Evolutionary conservation across 2,329 filamentous ascomycete genomes (phyloP).

Genomic region (Aspergillus aculeatinus): DNA sequence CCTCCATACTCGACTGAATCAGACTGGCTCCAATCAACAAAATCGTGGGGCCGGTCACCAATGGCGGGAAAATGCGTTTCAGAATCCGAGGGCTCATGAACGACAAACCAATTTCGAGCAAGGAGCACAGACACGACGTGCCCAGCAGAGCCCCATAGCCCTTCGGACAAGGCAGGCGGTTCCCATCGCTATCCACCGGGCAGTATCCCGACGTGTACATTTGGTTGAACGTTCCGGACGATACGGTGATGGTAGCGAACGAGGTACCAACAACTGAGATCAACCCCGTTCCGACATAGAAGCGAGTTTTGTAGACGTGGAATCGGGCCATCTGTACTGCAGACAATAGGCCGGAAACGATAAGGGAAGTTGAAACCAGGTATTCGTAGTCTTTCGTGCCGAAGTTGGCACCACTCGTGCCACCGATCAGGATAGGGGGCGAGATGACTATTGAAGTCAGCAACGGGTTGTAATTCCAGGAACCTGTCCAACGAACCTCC

Average conservation of each 20-base stretch:
- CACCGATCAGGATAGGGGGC: conserved; percentile 63
- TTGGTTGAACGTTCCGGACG: conserved; percentile 60
- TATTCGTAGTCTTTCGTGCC: conserved; percentile 57
- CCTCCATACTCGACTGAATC: conserved; percentile 61
- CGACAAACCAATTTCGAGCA: conserved; percentile 63
- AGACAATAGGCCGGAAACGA: conserved; percentile 65
- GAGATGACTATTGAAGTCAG: conserved; percentile 50
- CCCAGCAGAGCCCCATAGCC: conserved; percentile 67
- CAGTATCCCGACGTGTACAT: conserved; percentile 67
- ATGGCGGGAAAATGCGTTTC: conserved; percentile 64
- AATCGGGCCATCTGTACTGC: conserved; percentile 66
- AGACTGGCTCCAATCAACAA: conserved; percentile 66
- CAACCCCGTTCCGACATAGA: conserved; percentile 64
- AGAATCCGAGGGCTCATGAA: conserved; percentile 62
- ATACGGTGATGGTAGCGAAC: conserved; percentile 66
- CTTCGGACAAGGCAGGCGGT: conserved; percentile 60
- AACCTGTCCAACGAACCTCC: conserved; percentile 35
- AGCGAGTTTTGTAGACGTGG: conserved; percentile 62
- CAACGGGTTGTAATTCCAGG: neutral
- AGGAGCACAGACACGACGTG: conserved; percentile 49
- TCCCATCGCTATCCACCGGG: conserved; percentile 56
- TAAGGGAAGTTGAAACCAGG: conserved; percentile 67
- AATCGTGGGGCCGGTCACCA: conserved; percentile 68
- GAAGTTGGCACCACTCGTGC: conserved; percentile 58
- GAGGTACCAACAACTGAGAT: conserved; percentile 68